phyloP scores from a whole-genome alignment of 768 basidiomycete genomes.

The Hygrophorus russula region DNA sequence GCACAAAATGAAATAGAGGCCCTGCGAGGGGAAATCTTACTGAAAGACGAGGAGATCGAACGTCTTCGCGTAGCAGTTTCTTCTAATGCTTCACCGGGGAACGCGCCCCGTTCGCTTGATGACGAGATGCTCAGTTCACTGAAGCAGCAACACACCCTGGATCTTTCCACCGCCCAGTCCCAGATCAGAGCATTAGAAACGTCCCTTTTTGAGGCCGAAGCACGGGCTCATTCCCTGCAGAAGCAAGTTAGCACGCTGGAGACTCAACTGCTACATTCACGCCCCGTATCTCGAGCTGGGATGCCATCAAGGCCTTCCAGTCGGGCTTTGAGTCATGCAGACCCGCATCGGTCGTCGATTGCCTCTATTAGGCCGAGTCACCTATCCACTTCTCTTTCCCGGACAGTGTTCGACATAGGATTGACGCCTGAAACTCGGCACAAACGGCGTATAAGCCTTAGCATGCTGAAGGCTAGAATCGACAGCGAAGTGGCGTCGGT shows the following conservation, averaged over 20 bases:
- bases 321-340: conserved; percentile 22
- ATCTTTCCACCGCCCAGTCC: conserved; percentile 71
- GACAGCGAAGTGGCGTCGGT: conserved; percentile 59
- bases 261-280: conserved; percentile 46
- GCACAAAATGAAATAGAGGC: conserved; percentile 62
- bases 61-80: conserved; percentile 37
- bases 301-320: conserved; percentile 36
- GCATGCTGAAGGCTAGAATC: conserved; percentile 87
- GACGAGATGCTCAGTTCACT: conserved; percentile 64
- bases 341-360: conserved; percentile 25
- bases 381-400: conserved; percentile 30
- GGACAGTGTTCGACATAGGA: conserved; percentile 56
- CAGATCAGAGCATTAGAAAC: conserved; percentile 71
- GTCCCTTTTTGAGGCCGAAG: conserved; percentile 61
- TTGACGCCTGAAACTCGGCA: conserved; percentile 69
- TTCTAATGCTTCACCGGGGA: conserved; percentile 19
- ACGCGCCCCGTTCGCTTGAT: conserved; percentile 47
- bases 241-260: conserved; percentile 56
- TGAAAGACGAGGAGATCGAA: conserved; percentile 59
- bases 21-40: conserved; percentile 48
- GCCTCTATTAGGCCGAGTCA: conserved; percentile 27
- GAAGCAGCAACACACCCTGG: conserved; percentile 67
- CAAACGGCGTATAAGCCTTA: conserved; percentile 73
- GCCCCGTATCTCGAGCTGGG: conserved; percentile 26
- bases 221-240: conserved; percentile 53